A percentile compares a stretch with the other conserved stretches of the same genome.
Evolutionary conservation across 371 early-diverging fungal species (phyloP).

Genomic region (Apophysomyces trapeziformis): DNA sequence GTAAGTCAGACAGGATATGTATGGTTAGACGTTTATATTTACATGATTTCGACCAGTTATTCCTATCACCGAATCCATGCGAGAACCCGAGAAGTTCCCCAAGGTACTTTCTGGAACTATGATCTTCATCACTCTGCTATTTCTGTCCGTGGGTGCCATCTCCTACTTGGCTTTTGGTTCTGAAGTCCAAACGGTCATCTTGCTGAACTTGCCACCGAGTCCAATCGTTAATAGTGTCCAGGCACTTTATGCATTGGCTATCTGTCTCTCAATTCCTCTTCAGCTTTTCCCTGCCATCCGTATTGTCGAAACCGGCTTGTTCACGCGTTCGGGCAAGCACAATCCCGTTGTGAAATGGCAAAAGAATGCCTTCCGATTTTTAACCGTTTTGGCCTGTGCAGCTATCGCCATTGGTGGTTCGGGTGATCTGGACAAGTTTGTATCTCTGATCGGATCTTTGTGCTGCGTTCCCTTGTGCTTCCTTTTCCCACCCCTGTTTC

Average conservation of each 20-base stretch:
- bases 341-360: slow-evolving; percentile 82
- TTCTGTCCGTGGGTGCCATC: slow-evolving; percentile 74
- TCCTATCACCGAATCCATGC: slow-evolving; percentile 78
- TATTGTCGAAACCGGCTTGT: slow-evolving; percentile 78
- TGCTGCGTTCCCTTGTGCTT: slow-evolving; percentile 74
- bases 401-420: slow-evolving; percentile 75
- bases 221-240: slow-evolving; percentile 68
- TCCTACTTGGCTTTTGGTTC: slow-evolving; percentile 84
- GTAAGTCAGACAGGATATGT: slow-evolving; percentile 24
- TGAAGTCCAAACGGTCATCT: slow-evolving; percentile 77
- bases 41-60: slow-evolving; percentile 39
- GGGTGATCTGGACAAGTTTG: slow-evolving; percentile 81
- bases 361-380: slow-evolving; percentile 78
- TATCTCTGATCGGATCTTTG: slow-evolving; percentile 76
- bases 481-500: slow-evolving; percentile 85
- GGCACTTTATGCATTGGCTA: slow-evolving; percentile 82
- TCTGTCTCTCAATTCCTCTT: slow-evolving; percentile 83
- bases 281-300: slow-evolving; percentile 88
- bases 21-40: not conserved
- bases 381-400: slow-evolving; percentile 63
- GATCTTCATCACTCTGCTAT: slow-evolving; percentile 70
- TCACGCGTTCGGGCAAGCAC: slow-evolving; percentile 65
- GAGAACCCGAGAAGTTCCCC: slow-evolving; percentile 79
- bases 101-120: slow-evolving; percentile 72
- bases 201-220: slow-evolving; percentile 77